phyloP scores from a whole-genome alignment of 495 filamentous ascomycete genomes.

The Trichoderma orchidacearum region DNA sequence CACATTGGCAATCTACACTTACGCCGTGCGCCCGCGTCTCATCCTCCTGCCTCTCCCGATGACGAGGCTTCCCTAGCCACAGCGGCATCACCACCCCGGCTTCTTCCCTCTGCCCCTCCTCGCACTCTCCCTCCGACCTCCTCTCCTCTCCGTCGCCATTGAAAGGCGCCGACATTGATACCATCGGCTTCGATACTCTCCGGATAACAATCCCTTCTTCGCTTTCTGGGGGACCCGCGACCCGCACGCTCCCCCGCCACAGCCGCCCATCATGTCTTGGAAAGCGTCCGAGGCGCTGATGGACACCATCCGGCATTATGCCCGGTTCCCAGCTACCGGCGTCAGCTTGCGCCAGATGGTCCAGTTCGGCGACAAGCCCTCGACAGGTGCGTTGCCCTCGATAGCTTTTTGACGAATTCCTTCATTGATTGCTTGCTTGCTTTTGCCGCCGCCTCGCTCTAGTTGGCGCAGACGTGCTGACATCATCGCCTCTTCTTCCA shows the following conservation, averaged over 20 bases:
- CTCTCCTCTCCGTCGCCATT: neutral
- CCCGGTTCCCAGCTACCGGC: constrained; percentile 90
- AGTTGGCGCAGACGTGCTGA: constrained; percentile 6
- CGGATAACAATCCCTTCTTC: neutral
- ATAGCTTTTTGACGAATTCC: neutral
- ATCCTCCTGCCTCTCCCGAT: neutral
- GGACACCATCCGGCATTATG: constrained; percentile 98
- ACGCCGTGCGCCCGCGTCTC: no score
- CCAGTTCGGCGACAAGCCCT: constrained; percentile 88
- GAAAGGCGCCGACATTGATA: neutral
- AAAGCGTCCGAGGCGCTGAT: constrained; percentile 80
- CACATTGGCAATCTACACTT: neutral
- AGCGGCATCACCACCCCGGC: neutral
- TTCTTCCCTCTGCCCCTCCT: neutral
- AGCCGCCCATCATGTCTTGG: constrained; percentile 53
- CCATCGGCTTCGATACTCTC: no score
- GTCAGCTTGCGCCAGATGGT: constrained; percentile 98
- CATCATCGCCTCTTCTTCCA: constrained; percentile 7
- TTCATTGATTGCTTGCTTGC: neutral
- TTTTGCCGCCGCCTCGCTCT: constrained; percentile 7
- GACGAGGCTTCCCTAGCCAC: neutral
- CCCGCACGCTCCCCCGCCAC: neutral
- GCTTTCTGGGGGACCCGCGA: neutral
- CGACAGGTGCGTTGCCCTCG: constrained; percentile 47
- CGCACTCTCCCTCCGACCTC: neutral